Base-by-base conservation (phyloP, 163 green algal genomes). In the Dunaliella salina region DNA sequence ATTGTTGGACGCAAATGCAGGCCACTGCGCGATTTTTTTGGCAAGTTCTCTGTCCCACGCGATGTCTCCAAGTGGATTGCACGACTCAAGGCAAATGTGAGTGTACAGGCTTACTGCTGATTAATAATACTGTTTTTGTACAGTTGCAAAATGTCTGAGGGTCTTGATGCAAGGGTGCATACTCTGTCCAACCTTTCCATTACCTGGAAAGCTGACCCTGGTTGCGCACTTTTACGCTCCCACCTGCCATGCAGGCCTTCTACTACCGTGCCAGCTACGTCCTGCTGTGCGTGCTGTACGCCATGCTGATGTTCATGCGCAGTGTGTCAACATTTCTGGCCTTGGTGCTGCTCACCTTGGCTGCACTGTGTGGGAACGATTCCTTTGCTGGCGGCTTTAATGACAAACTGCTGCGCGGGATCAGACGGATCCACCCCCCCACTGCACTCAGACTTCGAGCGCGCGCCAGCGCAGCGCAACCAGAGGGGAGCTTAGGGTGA, bases 251-350 rank as follows among this genome's bases (percentile, higher is more conserved):
- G 29, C 72, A 82, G 79, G 79, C 32, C 79, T 86, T 83, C 69
- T 86, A 83, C 83, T 86, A 83, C 72, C 33, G 83, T n/a, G 29
- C 35, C 69, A 86, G 81, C 35, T 86, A 86, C 71, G n/a, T 86
- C 1, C 34, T 83, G 25, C 69, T 86, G 35, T 86, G n/a, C 34
- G 34, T 57, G 15, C 18, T 75, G 4, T 83, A 1, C 50, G 40
- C 71, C 40, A 45, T n/a, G 26, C 30, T 69, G 40, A n/a, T 69
- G 40, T 15, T 86, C 57, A 5, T 83, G 69, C 29, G 32, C 33
- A 82, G 34, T 11, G 33, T 75, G 33, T 33, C 25, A 1, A 75
- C 83, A 33, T 11, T 83, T 1, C 12, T 86, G 32, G 83, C 69
- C 18, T 20, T 86, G 17, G 34, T 71, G 18, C 34, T 83, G 15